phyloP scores from a whole-genome alignment of 2,329 filamentous ascomycete genomes.

The Fonsecaea multimorphosa region DNA sequence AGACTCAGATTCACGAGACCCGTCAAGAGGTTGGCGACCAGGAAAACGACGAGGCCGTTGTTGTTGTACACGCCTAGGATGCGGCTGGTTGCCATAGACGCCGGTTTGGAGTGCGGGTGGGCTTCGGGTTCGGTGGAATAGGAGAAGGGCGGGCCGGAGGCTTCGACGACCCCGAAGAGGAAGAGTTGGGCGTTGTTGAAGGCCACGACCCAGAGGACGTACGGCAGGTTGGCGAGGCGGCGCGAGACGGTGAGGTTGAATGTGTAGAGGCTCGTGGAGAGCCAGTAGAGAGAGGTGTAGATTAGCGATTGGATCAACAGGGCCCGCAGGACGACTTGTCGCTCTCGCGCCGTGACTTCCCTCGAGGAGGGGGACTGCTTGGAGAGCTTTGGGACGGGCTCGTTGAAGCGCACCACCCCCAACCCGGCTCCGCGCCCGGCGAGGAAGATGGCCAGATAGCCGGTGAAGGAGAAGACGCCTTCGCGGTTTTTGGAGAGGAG shows the following conservation, averaged over 20 bases:
- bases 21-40: slow-evolving; percentile 87
- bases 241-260: slow-evolving; percentile 80
- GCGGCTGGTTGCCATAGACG: slow-evolving; percentile 81
- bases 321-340: slow-evolving; percentile 26
- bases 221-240: slow-evolving; percentile 88
- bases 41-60: slow-evolving; percentile 83
- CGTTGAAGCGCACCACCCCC: slow-evolving; percentile 63
- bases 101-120: no score
- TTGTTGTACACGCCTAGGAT: slow-evolving; percentile 85
- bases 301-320: slow-evolving; percentile 43
- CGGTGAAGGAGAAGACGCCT: slow-evolving; percentile 91
- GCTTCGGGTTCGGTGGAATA: slow-evolving; percentile 61
- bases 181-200: slow-evolving; percentile 88
- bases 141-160: slow-evolving; percentile 47
- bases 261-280: slow-evolving; percentile 71
- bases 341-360: slow-evolving; percentile 18
- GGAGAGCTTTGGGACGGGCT: neutral
- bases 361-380: neutral
- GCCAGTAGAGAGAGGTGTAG: slow-evolving; percentile 73
- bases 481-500: slow-evolving; percentile 90
- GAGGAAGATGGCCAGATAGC: slow-evolving; percentile 94
- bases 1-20: slow-evolving; percentile 87
- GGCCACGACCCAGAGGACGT: slow-evolving; percentile 88
- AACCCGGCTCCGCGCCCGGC: slow-evolving; percentile 84
- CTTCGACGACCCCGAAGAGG: slow-evolving; percentile 78